These are phyloP conservation scores for Penicillium sp. DNA, from an alignment of 2,329 filamentous ascomycete species.

Conservation along the genomic window DNA sequence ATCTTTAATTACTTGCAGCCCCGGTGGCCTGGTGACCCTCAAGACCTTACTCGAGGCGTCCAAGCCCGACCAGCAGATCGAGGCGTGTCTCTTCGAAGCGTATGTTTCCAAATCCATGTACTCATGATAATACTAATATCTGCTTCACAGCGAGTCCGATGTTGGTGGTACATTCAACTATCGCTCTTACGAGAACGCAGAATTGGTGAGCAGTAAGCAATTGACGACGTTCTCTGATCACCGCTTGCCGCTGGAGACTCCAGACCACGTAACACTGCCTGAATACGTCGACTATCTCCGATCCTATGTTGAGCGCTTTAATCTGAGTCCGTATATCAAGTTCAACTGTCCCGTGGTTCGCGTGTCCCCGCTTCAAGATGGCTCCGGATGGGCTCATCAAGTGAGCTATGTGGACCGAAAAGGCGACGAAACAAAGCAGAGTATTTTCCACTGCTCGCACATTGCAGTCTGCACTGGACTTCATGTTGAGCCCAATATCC, in stretches of 20 bases:
- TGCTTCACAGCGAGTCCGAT: slow-evolving; percentile 2
- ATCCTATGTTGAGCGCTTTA: slow-evolving; percentile 11
- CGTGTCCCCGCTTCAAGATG: slow-evolving; percentile 3
- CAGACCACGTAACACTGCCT: slow-evolving; percentile 11
- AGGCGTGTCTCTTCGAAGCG: slow-evolving; percentile 13
- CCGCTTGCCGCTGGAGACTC: slow-evolving; percentile 10
- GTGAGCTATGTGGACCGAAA: slow-evolving; percentile 7
- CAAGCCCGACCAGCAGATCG: slow-evolving; percentile 8
- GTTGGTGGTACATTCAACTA: slow-evolving; percentile 14
- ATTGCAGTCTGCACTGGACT: slow-evolving; percentile 13
- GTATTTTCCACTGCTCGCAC: slow-evolving; percentile 8
- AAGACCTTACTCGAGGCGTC: slow-evolving; percentile 12
- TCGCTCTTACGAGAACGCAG: slow-evolving; percentile 12
- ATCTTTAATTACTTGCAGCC: slow-evolving; percentile 1
- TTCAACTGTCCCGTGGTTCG: slow-evolving; percentile 9
- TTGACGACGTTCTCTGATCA: slow-evolving; percentile 15
- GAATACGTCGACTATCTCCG: slow-evolving; percentile 14
- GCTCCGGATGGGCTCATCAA: slow-evolving; percentile 10
- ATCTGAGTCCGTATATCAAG: slow-evolving; percentile 7
- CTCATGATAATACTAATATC: neutral
- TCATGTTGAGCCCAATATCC: slow-evolving; percentile 13
- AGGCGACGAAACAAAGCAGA: neutral
- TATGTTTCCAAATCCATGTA: neutral
- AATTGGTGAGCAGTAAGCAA: slow-evolving; percentile 14
- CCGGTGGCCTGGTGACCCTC: slow-evolving; percentile 11